Evolutionary conservation across 768 basidiomycete species (phyloP).

Genomic region (Lactarius psammicola): DNA sequence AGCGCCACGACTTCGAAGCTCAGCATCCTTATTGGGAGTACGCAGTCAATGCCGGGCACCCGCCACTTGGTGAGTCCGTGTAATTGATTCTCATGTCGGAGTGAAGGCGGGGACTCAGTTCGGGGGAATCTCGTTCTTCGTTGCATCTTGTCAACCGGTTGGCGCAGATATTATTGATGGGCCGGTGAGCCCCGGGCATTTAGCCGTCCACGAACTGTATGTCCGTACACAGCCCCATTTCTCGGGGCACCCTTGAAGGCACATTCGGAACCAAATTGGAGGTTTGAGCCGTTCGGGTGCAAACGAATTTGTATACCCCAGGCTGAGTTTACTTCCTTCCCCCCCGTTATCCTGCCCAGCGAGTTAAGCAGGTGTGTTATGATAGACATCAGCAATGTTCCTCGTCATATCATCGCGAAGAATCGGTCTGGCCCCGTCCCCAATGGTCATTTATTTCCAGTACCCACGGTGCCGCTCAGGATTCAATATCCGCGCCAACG

Average conservation of each 20-base stretch:
- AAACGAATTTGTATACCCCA: not conserved
- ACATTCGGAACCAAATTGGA: slow-evolving; percentile 5
- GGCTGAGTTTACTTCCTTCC: not conserved
- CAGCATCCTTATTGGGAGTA: not conserved
- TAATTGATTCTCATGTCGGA: not conserved
- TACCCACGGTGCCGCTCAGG: slow-evolving; percentile 17
- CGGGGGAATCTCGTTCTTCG: not conserved
- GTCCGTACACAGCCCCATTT: slow-evolving; percentile 7
- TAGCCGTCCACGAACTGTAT: slow-evolving; percentile 11
- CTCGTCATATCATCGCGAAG: not conserved
- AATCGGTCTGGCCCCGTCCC: not conserved
- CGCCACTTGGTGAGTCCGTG: not conserved
- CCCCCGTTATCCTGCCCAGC: not conserved
- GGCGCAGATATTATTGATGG: slow-evolving; percentile 12
- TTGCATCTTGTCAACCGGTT: not conserved
- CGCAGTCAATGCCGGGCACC: not conserved
- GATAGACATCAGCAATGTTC: not conserved
- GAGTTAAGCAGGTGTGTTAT: slow-evolving; percentile 4
- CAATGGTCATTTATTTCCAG: slow-evolving; percentile 5
- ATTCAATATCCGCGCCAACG: slow-evolving; percentile 17
- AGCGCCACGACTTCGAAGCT: slow-evolving; percentile 17
- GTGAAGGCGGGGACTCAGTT: not conserved
- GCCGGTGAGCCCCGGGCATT: slow-evolving; percentile 16
- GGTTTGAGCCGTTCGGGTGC: not conserved
- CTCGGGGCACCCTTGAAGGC: not conserved